Conservation (phyloP, 305 asterid species). For the Fraxinus baroniana region DNA sequence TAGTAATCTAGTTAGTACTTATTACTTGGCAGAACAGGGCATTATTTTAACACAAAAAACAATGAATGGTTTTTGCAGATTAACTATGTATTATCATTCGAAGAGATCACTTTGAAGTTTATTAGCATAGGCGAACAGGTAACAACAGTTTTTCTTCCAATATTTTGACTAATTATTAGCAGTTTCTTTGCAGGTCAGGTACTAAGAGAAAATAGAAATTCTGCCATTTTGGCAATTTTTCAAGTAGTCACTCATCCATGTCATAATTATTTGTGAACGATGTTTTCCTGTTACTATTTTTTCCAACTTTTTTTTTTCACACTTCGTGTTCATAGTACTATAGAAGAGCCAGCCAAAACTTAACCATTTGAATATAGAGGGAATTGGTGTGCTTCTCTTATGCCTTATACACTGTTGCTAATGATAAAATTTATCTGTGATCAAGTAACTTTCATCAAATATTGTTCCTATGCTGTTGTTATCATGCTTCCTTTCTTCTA, state of each 20-base stretch:
- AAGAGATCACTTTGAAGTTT: conserved; percentile 91
- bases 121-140: conserved; percentile 98
- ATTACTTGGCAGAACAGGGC: conserved; percentile 5
- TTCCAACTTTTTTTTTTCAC: background rate
- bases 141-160: conserved; percentile 24
- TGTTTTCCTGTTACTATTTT: background rate
- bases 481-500: background rate
- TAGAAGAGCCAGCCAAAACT: background rate
- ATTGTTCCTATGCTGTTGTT: background rate
- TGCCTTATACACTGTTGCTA: background rate
- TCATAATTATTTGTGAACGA: background rate
- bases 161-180: conserved; percentile 18
- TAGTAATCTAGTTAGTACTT: conserved; percentile 12
- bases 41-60: conserved; percentile 30
- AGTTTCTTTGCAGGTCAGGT: background rate
- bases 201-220: background rate
- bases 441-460: background rate
- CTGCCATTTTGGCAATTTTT: background rate
- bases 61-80: conserved; percentile 60
- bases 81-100: conserved; percentile 83
- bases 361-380: background rate
- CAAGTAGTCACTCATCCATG: background rate
- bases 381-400: background rate
- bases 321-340: background rate
- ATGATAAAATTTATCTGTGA: background rate